Percentiles rank a stretch among this genome's conserved stretches.
These are phyloP conservation scores for Jasminum sambac DNA, from an alignment of 257 asterid species.

Conservation along the genomic window DNA sequence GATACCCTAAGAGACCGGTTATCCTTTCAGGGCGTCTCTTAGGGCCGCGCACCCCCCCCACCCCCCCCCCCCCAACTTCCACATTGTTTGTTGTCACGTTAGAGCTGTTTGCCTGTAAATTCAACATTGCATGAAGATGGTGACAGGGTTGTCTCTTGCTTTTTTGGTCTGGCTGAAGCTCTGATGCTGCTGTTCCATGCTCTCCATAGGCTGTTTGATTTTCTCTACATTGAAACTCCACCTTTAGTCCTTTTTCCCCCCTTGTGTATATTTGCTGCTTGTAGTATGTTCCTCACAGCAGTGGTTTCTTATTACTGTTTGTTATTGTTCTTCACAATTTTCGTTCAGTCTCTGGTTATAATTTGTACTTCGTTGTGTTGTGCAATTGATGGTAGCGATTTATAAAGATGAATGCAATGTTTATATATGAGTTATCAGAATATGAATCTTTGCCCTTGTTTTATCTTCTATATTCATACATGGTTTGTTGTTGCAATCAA, in stretches of 20 bases:
- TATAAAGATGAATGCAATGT: neutral
- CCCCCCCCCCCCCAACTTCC: neutral
- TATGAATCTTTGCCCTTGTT: neutral
- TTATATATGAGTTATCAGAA: too few species aligned
- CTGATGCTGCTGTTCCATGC: neutral
- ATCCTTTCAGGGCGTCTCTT: constrained; percentile 77
- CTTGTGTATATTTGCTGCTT: neutral
- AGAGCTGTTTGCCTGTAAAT: constrained; percentile 22
- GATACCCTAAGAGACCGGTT: constrained; percentile 80
- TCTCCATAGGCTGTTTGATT: neutral
- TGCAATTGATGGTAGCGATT: neutral
- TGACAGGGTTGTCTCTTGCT: constrained; percentile 3
- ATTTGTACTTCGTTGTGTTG: neutral
- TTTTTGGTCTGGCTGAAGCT: neutral
- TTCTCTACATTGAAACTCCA: neutral
- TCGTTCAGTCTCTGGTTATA: neutral
- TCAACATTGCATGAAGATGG: neutral
- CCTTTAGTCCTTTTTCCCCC: neutral
- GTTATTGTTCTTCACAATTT: neutral
- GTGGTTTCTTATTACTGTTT: neutral
- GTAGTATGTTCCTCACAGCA: neutral
- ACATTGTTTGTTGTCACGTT: neutral
- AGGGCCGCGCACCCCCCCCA: constrained; percentile 21
- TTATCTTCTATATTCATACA: neutral
- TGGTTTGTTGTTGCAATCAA: too few species aligned